phyloP scores from a whole-genome alignment of 257 asterid species.

The Rauvolfia tetraphylla region DNA sequence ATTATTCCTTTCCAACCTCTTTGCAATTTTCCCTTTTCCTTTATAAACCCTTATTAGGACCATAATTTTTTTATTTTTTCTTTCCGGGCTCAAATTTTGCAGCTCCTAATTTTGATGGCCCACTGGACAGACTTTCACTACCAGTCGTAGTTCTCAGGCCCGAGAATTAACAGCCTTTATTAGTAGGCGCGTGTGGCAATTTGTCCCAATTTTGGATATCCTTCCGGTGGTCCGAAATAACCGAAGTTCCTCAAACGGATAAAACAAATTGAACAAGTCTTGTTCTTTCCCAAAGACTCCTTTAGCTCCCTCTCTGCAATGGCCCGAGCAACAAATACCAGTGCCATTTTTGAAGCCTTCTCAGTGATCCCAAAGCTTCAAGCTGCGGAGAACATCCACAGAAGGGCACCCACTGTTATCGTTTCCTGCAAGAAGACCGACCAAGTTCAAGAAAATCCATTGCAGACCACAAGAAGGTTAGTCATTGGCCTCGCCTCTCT shows the following conservation, averaged over 20 bases:
- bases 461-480: slow-evolving; percentile 39
- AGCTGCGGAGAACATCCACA: slow-evolving; percentile 11
- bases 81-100: no score
- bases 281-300: background rate
- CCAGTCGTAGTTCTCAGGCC: background rate
- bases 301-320: slow-evolving; percentile 14
- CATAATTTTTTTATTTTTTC: no score
- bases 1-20: no score
- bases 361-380: slow-evolving; percentile 31
- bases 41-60: no score
- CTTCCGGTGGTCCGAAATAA: slow-evolving; percentile 16
- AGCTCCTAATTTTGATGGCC: background rate
- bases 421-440: slow-evolving; percentile 22
- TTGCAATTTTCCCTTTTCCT: no score
- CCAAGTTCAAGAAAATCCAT: slow-evolving; percentile 20
- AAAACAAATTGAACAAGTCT: background rate
- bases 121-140: background rate
- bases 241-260: background rate
- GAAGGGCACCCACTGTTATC: slow-evolving; percentile 20
- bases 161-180: background rate
- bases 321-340: slow-evolving; percentile 42
- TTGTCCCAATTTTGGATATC: slow-evolving; percentile 11
- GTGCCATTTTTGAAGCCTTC: slow-evolving; percentile 37
- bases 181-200: background rate
- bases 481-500: slow-evolving; percentile 45